Evolutionary conservation across 1,139 yeast species (phyloP).

Genomic region (Candida buenavistaensis): DNA sequence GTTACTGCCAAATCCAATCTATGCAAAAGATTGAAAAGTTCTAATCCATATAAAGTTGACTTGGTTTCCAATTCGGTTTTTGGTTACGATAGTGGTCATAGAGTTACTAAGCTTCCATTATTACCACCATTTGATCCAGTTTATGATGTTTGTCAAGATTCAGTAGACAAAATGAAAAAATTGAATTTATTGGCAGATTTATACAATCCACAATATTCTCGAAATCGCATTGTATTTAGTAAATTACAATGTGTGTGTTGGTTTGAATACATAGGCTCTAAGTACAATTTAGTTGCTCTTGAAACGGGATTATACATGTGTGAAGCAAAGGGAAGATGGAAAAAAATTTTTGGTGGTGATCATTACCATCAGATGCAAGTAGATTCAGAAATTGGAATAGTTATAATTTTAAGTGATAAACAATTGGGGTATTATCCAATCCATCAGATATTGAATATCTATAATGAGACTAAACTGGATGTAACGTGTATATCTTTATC

Average conservation of each 20-base stretch:
- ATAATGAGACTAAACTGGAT: constrained; percentile 32
- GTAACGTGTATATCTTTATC: constrained; percentile 36
- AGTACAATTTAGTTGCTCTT: constrained; percentile 35
- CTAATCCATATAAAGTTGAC: constrained; percentile 57
- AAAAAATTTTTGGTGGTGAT: constrained; percentile 52
- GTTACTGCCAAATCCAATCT: constrained; percentile 55
- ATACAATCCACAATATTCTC: constrained; percentile 23
- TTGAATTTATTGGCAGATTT: constrained; percentile 31
- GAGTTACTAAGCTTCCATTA: constrained; percentile 59
- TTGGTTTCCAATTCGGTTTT: constrained; percentile 62
- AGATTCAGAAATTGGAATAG: constrained; percentile 54
- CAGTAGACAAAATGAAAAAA: constrained; percentile 20
- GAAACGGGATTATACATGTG: constrained; percentile 47
- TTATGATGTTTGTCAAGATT: constrained; percentile 32
- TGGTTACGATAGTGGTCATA: constrained; percentile 58
- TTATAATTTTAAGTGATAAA: constrained; percentile 60
- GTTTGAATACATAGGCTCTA: constrained; percentile 27
- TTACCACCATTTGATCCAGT: constrained; percentile 65
- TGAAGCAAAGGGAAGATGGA: constrained; percentile 57
- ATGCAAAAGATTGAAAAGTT: constrained; percentile 41
- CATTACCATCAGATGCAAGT: constrained; percentile 65
- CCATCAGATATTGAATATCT: constrained; percentile 40
- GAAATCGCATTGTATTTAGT: constrained; percentile 27
- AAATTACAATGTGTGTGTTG: constrained; percentile 27
- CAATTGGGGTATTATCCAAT: constrained; percentile 63